These are phyloP conservation scores for Talaromyces liani DNA, from an alignment of 495 filamentous ascomycete species.

Conservation along the genomic window DNA sequence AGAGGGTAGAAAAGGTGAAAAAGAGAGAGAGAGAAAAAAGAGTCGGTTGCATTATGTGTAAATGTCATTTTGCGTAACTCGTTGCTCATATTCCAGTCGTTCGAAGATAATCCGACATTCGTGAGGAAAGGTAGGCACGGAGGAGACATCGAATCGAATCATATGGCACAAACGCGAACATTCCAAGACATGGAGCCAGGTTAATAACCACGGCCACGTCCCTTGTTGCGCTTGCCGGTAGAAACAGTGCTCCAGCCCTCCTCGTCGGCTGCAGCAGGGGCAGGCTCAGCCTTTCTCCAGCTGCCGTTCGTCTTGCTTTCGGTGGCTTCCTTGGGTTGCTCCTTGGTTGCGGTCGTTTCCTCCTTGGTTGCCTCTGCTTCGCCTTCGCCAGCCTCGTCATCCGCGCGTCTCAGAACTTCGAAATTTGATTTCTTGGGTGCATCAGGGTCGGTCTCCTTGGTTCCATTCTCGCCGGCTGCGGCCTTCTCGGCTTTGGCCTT, in stretches of 20 bases:
- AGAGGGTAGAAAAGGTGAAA: background rate
- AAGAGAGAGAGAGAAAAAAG: background rate
- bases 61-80: conserved; percentile 12
- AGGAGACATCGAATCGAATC: background rate
- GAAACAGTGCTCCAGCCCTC: conserved; percentile 76
- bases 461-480: conserved; percentile 36
- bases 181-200: background rate
- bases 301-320: conserved; percentile 29
- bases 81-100: conserved; percentile 10
- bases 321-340: conserved; percentile 27
- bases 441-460: conserved; percentile 34
- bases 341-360: conserved; percentile 22
- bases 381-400: conserved; percentile 37
- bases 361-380: conserved; percentile 17
- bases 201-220: conserved; percentile 28
- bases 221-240: conserved; percentile 45
- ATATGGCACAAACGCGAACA: background rate
- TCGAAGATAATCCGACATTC: background rate
- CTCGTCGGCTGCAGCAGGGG: conserved; percentile 45
- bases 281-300: conserved; percentile 24
- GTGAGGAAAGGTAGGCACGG: background rate
- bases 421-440: conserved; percentile 40
- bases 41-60: conserved; percentile 8
- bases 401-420: conserved; percentile 46
- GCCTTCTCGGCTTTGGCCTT: conserved; percentile 46